Evolutionary conservation across 1,139 yeast species (phyloP).

Genomic region (Taphrina deformans): DNA sequence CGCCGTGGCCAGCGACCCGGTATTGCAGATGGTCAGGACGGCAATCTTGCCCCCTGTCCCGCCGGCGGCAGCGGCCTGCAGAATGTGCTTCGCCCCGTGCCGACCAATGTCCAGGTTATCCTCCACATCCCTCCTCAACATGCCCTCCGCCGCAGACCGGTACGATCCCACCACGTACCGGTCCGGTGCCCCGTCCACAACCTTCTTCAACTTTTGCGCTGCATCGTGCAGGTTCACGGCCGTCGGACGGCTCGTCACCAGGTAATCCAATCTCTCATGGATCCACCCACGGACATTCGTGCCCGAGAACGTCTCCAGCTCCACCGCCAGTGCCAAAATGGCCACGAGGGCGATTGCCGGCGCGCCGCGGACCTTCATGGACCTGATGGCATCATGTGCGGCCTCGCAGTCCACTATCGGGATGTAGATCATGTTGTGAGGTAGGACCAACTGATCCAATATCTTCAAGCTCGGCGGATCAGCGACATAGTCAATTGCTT

Average conservation of each 20-base stretch:
- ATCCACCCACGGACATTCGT: constrained; percentile 40
- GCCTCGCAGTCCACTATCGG: constrained; percentile 61
- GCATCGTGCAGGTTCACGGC: constrained; percentile 91
- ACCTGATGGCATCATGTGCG: constrained; percentile 77
- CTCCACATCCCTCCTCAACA: constrained; percentile 72
- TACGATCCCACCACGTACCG: constrained; percentile 49
- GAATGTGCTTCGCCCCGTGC: constrained; percentile 73
- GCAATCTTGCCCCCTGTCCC: constrained; percentile 51
- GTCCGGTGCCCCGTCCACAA: constrained; percentile 39
- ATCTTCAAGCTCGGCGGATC: constrained; percentile 53
- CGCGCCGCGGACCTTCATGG: constrained; percentile 96
- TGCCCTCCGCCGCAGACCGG: constrained; percentile 55
- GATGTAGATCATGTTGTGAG: constrained; percentile 72
- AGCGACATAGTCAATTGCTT: constrained; percentile 38
- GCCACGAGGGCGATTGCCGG: constrained; percentile 98
- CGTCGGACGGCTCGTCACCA: constrained; percentile 84
- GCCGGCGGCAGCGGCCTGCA: constrained; percentile 33
- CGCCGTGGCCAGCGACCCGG: constrained; percentile 83
- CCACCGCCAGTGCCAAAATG: constrained; percentile 77
- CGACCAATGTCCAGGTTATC: constrained; percentile 78
- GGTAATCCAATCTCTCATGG: constrained; percentile 56
- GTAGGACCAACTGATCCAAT: constrained; percentile 78
- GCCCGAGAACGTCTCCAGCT: constrained; percentile 46
- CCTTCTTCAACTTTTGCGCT: constrained; percentile 56
- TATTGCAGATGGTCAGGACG: constrained; percentile 69